Evolutionary conservation across 1,139 yeast species (phyloP).

Genomic region (Diutina neorugosa): DNA sequence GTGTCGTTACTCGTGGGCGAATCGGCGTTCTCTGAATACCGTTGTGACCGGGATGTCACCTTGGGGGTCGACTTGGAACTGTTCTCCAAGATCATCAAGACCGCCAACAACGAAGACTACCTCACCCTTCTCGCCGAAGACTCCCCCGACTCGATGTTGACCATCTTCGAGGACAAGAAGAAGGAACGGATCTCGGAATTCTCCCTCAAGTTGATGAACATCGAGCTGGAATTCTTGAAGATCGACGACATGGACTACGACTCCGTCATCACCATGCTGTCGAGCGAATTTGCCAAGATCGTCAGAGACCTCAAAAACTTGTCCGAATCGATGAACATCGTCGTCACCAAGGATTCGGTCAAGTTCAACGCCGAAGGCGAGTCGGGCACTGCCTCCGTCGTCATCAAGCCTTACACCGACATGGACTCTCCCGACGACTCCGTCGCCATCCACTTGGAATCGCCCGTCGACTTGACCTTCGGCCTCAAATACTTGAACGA

Average conservation of each 20-base stretch:
- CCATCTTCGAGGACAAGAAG: slow-evolving; percentile 83
- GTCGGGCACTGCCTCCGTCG: slow-evolving; percentile 78
- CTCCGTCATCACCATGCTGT: slow-evolving; percentile 78
- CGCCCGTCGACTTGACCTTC: slow-evolving; percentile 81
- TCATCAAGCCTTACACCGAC: slow-evolving; percentile 75
- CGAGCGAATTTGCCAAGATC: slow-evolving; percentile 78
- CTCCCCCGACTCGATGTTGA: slow-evolving; percentile 66
- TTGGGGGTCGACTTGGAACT: slow-evolving; percentile 86
- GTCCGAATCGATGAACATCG: slow-evolving; percentile 77
- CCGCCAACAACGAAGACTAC: slow-evolving; percentile 86
- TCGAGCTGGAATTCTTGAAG: slow-evolving; percentile 87
- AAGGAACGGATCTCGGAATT: slow-evolving; percentile 91
- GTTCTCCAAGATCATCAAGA: slow-evolving; percentile 74
- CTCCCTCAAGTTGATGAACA: slow-evolving; percentile 86
- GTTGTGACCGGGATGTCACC: slow-evolving; percentile 92
- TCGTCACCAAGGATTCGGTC: slow-evolving; percentile 86
- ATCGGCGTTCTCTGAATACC: slow-evolving; percentile 83
- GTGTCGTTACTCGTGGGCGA: slow-evolving; percentile 82
- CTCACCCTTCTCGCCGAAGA: slow-evolving; percentile 89
- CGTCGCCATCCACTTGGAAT: slow-evolving; percentile 65
- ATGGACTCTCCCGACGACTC: slow-evolving; percentile 70
- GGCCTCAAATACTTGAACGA: slow-evolving; percentile 86
- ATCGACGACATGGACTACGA: slow-evolving; percentile 93
- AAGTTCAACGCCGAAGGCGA: slow-evolving; percentile 89
- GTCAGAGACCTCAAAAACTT: slow-evolving; percentile 80